Evolutionary conservation across 495 filamentous ascomycete genomes (phyloP).

Genomic region (Usnea hakonensis): DNA sequence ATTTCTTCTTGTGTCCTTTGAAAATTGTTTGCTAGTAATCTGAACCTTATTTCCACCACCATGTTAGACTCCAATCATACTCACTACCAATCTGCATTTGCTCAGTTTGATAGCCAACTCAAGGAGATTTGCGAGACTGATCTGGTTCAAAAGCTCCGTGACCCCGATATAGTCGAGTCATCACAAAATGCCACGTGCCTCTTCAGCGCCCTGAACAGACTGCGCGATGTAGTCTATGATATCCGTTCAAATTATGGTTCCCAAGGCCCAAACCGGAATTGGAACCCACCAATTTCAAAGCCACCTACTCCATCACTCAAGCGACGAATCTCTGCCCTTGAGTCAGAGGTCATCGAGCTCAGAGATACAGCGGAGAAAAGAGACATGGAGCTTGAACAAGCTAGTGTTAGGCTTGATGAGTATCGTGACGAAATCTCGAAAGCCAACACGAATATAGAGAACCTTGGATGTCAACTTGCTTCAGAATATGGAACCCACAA

Average conservation of each 20-base stretch:
- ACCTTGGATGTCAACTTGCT: not conserved
- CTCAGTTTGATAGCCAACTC: not conserved
- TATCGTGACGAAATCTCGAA: not conserved
- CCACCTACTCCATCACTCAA: not conserved
- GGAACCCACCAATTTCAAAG: not conserved
- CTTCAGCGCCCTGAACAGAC: conserved; percentile 1
- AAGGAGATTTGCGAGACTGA: not conserved
- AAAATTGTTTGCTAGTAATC: too few species aligned
- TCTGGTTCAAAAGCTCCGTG: not conserved
- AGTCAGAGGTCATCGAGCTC: not conserved
- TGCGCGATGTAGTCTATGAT: not conserved
- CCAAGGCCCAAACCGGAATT: conserved; percentile 1
- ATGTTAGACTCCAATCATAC: not conserved
- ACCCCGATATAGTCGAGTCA: not conserved
- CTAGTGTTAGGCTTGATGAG: not conserved
- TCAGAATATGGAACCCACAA: not conserved
- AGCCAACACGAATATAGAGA: not conserved
- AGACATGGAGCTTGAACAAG: not conserved
- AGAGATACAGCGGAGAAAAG: not conserved
- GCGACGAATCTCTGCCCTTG: not conserved
- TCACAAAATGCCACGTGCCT: not conserved
- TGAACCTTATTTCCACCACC: not conserved
- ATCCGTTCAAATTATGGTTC: not conserved
- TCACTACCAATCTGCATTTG: not conserved
- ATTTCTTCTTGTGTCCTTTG: too few species aligned